These are phyloP conservation scores for Aspergillus aculeatinus DNA, from an alignment of 2,329 filamentous ascomycete genomes.

Conservation along the genomic window DNA sequence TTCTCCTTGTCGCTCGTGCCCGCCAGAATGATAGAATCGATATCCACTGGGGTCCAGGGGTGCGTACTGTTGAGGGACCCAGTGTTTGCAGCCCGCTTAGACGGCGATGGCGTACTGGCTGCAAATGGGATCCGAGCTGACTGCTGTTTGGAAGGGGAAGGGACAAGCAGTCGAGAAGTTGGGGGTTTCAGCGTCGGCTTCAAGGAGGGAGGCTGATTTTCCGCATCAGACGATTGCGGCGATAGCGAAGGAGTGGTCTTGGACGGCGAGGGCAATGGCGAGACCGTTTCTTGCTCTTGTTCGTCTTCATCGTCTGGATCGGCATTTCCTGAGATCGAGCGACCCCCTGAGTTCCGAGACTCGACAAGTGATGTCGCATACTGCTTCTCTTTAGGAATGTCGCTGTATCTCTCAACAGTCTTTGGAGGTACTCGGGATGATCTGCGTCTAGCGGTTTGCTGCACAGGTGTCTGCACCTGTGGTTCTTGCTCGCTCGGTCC, in stretches of 20 bases:
- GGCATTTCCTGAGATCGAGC: conserved; percentile 13
- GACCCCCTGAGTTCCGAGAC: conserved; percentile 22
- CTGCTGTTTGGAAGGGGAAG: conserved; percentile 37
- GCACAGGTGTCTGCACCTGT: conserved; percentile 17
- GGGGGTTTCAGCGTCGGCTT: conserved; percentile 63
- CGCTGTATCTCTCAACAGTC: conserved; percentile 38
- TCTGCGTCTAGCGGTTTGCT: conserved; percentile 19
- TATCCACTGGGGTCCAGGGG: conserved; percentile 72
- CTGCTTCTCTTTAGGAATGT: conserved; percentile 38
- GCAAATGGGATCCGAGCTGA: conserved; percentile 44
- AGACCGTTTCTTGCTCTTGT: conserved; percentile 19
- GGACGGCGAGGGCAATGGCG: conserved; percentile 36
- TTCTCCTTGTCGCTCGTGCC: conserved; percentile 50
- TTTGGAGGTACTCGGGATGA: conserved; percentile 35
- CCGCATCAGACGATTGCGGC: conserved; percentile 74
- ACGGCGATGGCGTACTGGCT: conserved; percentile 56
- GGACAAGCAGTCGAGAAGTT: conserved; percentile 41
- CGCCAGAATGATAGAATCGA: conserved; percentile 61
- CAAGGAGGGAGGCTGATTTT: conserved; percentile 74
- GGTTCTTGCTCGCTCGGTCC: conserved; percentile 19
- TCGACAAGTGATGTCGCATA: conserved; percentile 31
- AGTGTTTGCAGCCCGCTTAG: conserved; percentile 55
- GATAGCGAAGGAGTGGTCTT: conserved; percentile 61
- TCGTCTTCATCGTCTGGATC: conserved; percentile 12
- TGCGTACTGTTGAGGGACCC: conserved; percentile 55